A percentile compares a stretch with the other conserved stretches of the same genome.
phyloP scores from a whole-genome alignment of 2,329 filamentous ascomycete species.

The Fusarium aywerte region DNA sequence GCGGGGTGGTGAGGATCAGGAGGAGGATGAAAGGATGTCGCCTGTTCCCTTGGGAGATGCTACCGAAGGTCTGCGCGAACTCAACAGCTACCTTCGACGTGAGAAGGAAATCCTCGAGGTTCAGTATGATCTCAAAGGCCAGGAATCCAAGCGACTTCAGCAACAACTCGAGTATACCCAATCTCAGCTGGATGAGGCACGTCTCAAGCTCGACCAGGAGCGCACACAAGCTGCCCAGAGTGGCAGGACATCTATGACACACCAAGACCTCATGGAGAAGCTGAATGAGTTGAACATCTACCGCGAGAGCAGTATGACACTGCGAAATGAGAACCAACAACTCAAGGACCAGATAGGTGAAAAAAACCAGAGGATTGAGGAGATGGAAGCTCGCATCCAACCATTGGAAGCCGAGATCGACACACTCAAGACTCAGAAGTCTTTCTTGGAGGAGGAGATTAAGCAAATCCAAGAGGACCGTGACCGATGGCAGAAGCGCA shows the following conservation, averaged over 20 bases:
- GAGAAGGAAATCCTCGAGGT: slow-evolving; percentile 99
- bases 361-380: slow-evolving; percentile 78
- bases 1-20: slow-evolving; percentile 63
- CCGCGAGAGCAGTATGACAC: slow-evolving; percentile 91
- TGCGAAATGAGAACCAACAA: slow-evolving; percentile 86
- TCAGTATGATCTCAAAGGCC: slow-evolving; percentile 89
- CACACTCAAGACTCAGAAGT: slow-evolving; percentile 83
- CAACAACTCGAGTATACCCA: slow-evolving; percentile 91
- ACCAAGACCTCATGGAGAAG: slow-evolving; percentile 93
- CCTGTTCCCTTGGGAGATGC: slow-evolving; percentile 66
- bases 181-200: slow-evolving; percentile 86
- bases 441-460: slow-evolving; percentile 86
- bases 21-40: slow-evolving; percentile 64
- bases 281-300: slow-evolving; percentile 96
- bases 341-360: slow-evolving; percentile 80
- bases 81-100: slow-evolving; percentile 89
- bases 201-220: slow-evolving; percentile 91
- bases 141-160: slow-evolving; percentile 88
- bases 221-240: slow-evolving; percentile 79
- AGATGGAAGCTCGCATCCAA: slow-evolving; percentile 78
- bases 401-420: slow-evolving; percentile 83
- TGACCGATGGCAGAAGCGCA: slow-evolving; percentile 94
- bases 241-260: slow-evolving; percentile 77
- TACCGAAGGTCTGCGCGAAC: slow-evolving; percentile 83
- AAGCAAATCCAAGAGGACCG: slow-evolving; percentile 90